Conservation (phyloP, 176 grass and related monocot species). For the Oryza punctata region DNA sequence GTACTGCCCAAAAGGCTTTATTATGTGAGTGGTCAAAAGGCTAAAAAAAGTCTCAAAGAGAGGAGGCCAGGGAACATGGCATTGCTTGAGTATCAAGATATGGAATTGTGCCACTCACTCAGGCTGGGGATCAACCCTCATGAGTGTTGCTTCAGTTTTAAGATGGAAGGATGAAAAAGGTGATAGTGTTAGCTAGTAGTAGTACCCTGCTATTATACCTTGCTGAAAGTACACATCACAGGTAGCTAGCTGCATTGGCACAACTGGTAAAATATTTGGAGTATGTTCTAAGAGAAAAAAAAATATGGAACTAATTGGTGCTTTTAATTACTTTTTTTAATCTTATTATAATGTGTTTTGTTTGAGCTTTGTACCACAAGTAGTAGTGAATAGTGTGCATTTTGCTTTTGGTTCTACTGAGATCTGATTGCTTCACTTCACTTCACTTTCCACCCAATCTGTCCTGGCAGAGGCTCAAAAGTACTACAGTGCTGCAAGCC, state of each 20-base stretch:
- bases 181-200: not conserved
- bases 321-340: no score
- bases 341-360: not conserved
- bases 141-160: slow-evolving; percentile 36
- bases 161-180: not conserved
- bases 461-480: slow-evolving; percentile 32
- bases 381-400: not conserved
- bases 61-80: slow-evolving; percentile 22
- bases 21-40: slow-evolving; percentile 51
- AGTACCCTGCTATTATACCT: not conserved
- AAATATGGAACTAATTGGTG: not conserved
- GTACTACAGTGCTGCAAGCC: not conserved
- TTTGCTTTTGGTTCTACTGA: not conserved
- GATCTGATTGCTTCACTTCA: slow-evolving; percentile 5
- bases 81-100: slow-evolving; percentile 58
- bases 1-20: slow-evolving; percentile 20
- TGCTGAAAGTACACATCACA: slow-evolving; percentile 29
- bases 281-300: not conserved
- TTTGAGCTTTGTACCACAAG: not conserved
- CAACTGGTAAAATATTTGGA: not conserved
- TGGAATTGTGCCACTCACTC: slow-evolving; percentile 36
- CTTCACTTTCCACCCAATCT: slow-evolving; percentile 33
- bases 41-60: slow-evolving; percentile 10
- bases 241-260: not conserved
- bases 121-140: slow-evolving; percentile 22